phyloP scores from a whole-genome alignment of 805 yeast genomes.

The Schwanniomyces polymorphus region DNA sequence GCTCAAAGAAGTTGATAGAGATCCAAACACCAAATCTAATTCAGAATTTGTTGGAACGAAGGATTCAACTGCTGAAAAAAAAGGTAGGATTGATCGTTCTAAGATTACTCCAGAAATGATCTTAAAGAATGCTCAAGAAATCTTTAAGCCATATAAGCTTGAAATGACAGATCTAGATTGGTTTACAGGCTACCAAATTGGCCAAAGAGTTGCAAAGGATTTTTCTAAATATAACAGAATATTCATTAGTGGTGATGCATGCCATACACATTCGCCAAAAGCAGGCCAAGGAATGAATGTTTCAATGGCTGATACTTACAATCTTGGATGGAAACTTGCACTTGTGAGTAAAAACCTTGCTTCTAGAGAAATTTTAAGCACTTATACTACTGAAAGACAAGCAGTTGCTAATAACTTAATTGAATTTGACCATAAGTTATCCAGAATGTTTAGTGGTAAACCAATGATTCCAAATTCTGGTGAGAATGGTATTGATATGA shows the following conservation, averaged over 20 bases:
- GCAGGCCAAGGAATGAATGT: slow-evolving; percentile 35
- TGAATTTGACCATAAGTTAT: slow-evolving; percentile 24
- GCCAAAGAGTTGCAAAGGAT: slow-evolving; percentile 27
- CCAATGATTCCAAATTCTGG: slow-evolving; percentile 18
- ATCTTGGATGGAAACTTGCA: slow-evolving; percentile 33
- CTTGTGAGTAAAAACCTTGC: slow-evolving; percentile 22
- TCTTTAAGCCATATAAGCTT: slow-evolving; percentile 17
- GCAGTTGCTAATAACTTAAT: slow-evolving; percentile 30
- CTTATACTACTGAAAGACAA: slow-evolving; percentile 29
- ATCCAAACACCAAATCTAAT: neutral
- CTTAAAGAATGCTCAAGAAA: slow-evolving; percentile 15
- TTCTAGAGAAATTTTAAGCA: slow-evolving; percentile 19
- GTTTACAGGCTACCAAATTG: slow-evolving; percentile 33
- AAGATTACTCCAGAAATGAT: slow-evolving; percentile 29
- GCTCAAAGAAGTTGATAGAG: slow-evolving; percentile 13
- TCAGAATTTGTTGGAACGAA: neutral
- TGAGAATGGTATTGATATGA: slow-evolving; percentile 21
- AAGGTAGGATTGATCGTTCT: slow-evolving; percentile 24
- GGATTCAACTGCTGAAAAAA: slow-evolving; percentile 2
- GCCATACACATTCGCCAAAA: slow-evolving; percentile 31
- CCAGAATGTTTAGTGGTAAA: slow-evolving; percentile 26
- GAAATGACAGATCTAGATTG: slow-evolving; percentile 18
- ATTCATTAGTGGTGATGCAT: slow-evolving; percentile 31
- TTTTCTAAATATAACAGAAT: slow-evolving; percentile 12
- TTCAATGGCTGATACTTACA: slow-evolving; percentile 22